These are phyloP conservation scores for Phytopythium litorale DNA, from an alignment of 352 stramenopile genomes.

Conservation along the genomic window DNA sequence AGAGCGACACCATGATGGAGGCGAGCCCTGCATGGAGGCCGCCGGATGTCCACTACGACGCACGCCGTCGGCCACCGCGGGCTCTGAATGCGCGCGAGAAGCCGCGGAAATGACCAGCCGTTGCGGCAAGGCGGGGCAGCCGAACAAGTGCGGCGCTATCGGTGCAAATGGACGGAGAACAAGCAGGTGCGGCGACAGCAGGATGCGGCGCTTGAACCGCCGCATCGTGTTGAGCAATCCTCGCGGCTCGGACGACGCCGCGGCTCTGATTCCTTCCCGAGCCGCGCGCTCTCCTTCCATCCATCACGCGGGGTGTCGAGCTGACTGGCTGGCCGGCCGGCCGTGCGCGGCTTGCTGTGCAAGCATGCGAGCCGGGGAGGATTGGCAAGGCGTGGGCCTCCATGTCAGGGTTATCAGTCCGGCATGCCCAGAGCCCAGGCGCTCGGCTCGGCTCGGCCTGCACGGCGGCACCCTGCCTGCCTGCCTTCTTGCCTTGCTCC, in stretches of 20 bases:
- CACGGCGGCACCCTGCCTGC: background rate
- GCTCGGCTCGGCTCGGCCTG: background rate
- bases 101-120: too few relatives aligned
- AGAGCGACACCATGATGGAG: background rate
- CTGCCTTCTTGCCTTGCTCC: background rate
- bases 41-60: too few relatives aligned
- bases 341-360: background rate
- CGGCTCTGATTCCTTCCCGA: background rate
- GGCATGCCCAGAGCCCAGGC: background rate
- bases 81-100: too few relatives aligned
- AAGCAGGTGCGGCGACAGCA: background rate
- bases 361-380: background rate
- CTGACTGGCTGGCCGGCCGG: background rate
- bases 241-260: background rate
- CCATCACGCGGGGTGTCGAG: background rate
- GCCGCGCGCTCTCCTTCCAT: background rate
- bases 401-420: slow-evolving; percentile 1
- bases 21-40: too few relatives aligned
- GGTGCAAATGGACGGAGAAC: too few relatives aligned
- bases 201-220: background rate
- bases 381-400: slow-evolving; percentile 6
- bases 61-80: too few relatives aligned
- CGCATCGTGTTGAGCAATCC: background rate
- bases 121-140: background rate
- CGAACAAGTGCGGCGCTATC: background rate